Evolutionary conservation across 1,284 basidiomycete species (phyloP).

Genomic region (Wallemia mellicola): DNA sequence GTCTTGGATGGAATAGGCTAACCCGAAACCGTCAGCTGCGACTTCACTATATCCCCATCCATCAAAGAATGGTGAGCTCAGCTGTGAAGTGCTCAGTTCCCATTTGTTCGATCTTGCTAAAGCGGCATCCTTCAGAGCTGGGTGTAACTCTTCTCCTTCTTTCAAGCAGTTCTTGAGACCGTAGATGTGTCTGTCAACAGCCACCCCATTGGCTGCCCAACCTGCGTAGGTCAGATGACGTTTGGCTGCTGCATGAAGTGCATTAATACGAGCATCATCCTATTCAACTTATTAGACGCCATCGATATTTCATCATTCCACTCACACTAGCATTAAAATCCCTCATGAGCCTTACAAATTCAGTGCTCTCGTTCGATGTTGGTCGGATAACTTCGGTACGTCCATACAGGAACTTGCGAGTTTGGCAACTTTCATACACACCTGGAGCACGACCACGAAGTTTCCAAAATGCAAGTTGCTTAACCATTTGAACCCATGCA

Average conservation of each 20-base stretch:
- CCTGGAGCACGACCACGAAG: constrained; percentile 47
- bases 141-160: constrained; percentile 43
- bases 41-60: constrained; percentile 97
- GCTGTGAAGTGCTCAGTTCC: constrained; percentile 72
- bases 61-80: constrained; percentile 53
- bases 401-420: constrained; percentile 66
- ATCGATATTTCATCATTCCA: neutral
- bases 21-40: constrained; percentile 69
- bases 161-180: constrained; percentile 59
- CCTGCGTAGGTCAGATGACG: constrained; percentile 63
- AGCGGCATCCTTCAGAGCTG: constrained; percentile 45
- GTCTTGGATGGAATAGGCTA: constrained; percentile 73
- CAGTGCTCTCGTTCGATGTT: constrained; percentile 50
- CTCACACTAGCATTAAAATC: constrained; percentile 25
- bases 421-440: constrained; percentile 84
- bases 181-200: constrained; percentile 84
- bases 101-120: constrained; percentile 48
- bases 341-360: constrained; percentile 68
- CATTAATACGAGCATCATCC: constrained; percentile 30
- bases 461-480: constrained; percentile 82
- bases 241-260: constrained; percentile 47
- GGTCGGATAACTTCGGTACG: constrained; percentile 83
- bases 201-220: constrained; percentile 78
- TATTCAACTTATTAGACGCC: constrained; percentile 9
- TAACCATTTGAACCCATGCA: constrained; percentile 77